These are phyloP conservation scores for Polyplosphaeria fusca DNA, from an alignment of 495 filamentous ascomycete species.

Conservation along the genomic window DNA sequence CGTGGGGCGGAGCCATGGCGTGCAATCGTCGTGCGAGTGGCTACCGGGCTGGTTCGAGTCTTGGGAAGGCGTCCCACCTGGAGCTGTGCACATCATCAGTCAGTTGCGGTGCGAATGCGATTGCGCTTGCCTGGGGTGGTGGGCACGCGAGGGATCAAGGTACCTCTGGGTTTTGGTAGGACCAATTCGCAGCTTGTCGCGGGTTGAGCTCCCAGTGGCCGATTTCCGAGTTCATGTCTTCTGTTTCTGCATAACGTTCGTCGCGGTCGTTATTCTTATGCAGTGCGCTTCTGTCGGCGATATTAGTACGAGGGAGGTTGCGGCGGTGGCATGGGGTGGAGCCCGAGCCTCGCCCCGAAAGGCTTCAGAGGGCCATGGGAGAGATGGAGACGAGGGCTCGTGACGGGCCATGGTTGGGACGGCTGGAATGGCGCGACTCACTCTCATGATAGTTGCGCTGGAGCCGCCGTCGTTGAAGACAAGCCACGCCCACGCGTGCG, in stretches of 20 bases:
- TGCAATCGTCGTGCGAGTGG: slow-evolving; percentile 26
- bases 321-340: not conserved
- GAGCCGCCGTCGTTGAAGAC: not conserved
- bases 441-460: slow-evolving; percentile 24
- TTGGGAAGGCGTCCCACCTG: slow-evolving; percentile 6
- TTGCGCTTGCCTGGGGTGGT: not conserved
- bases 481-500: not conserved
- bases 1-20: slow-evolving; percentile 24
- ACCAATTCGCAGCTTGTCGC: slow-evolving; percentile 24
- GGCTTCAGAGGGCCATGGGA: not conserved
- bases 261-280: slow-evolving; percentile 3
- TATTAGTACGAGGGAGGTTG: slow-evolving; percentile 18
- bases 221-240: slow-evolving; percentile 34
- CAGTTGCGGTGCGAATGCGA: not conserved
- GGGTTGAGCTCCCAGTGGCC: slow-evolving; percentile 28
- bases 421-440: slow-evolving; percentile 28
- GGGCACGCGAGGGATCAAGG: not conserved
- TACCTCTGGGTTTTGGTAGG: slow-evolving; percentile 16
- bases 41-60: slow-evolving; percentile 28
- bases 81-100: not conserved
- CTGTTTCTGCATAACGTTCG: slow-evolving; percentile 32
- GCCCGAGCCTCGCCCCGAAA: not conserved
- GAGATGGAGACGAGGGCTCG: not conserved
- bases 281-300: slow-evolving; percentile 19
- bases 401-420: slow-evolving; percentile 11